A percentile compares a stretch with the other conserved stretches of the same genome.
phyloP scores from a whole-genome alignment of 2,329 filamentous ascomycete species.

The Thelonectria discophora region DNA sequence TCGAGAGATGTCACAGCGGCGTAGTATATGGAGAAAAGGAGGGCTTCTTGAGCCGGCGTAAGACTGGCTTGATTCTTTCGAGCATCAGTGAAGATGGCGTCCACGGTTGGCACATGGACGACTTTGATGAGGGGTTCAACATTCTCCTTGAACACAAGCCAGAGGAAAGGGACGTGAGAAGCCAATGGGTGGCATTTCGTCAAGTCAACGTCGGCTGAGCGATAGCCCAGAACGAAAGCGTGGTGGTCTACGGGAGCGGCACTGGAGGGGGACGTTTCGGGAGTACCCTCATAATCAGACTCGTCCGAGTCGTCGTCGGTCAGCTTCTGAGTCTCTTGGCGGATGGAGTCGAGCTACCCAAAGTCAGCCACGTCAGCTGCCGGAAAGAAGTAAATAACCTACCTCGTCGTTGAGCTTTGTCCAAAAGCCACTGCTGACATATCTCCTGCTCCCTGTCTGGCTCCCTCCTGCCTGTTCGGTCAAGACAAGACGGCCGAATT shows the following conservation, averaged over 20 bases:
- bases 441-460: slow-evolving; percentile 73
- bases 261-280: slow-evolving; percentile 52
- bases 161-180: slow-evolving; percentile 72
- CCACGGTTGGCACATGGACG: slow-evolving; percentile 73
- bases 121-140: slow-evolving; percentile 78
- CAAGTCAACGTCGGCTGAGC: slow-evolving; percentile 74
- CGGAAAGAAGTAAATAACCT: slow-evolving; percentile 30
- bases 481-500: slow-evolving; percentile 74
- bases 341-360: slow-evolving; percentile 52
- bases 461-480: no score
- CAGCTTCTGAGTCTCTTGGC: slow-evolving; percentile 59
- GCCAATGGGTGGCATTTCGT: slow-evolving; percentile 70
- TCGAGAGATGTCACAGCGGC: slow-evolving; percentile 67
- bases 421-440: slow-evolving; percentile 82
- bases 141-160: slow-evolving; percentile 76
- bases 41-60: slow-evolving; percentile 63
- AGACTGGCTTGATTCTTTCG: slow-evolving; percentile 67
- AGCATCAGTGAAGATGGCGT: slow-evolving; percentile 68
- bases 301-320: slow-evolving; percentile 57
- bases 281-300: slow-evolving; percentile 70
- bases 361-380: slow-evolving; percentile 20
- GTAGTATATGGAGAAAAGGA: slow-evolving; percentile 72
- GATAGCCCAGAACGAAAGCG: slow-evolving; percentile 77
- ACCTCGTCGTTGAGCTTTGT: slow-evolving; percentile 79
- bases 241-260: slow-evolving; percentile 64